These are phyloP conservation scores for Mortierella sp. DNA, from an alignment of 371 early-diverging fungal species.

Conservation along the genomic window DNA sequence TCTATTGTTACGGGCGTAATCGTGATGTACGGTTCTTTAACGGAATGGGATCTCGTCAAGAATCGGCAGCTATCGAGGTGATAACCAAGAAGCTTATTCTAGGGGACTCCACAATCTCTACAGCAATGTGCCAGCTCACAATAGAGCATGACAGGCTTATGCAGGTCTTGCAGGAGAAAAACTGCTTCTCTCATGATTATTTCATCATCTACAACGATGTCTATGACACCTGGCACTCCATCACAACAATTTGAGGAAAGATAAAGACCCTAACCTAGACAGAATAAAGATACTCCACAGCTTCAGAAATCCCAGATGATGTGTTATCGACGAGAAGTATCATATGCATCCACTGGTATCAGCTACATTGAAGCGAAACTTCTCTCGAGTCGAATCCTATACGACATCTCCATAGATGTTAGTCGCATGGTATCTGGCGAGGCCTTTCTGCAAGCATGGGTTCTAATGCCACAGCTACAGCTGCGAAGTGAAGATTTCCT, in stretches of 20 bases:
- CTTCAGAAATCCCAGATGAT: conserved; percentile 15
- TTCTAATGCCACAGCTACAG: no score
- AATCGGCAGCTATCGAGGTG: conserved; percentile 15
- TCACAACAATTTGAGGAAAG: conserved; percentile 13
- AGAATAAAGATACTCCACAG: neutral
- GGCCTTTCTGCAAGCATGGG: no score
- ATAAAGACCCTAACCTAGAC: conserved; percentile 8
- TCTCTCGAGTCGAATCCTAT: no score
- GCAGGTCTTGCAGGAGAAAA: no score
- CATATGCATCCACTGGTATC: conserved; percentile 18
- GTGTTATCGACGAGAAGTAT: conserved; percentile 17
- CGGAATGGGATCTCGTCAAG: conserved; percentile 16
- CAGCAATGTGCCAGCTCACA: conserved; percentile 26
- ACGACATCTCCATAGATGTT: no score
- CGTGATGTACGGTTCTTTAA: conserved; percentile 2
- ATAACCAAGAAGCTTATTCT: conserved; percentile 12
- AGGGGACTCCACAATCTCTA: conserved; percentile 19
- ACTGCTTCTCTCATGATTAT: no score
- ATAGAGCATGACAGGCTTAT: no score
- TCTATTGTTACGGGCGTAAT: conserved; percentile 17
- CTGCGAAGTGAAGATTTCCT: no score
- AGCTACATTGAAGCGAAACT: conserved; percentile 24
- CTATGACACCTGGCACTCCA: conserved; percentile 21
- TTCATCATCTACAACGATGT: conserved; percentile 26
- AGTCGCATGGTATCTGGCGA: no score